A percentile compares a stretch with the other conserved stretches of the same genome.
These are phyloP conservation scores for Exophiala phaeomuriformis DNA, from an alignment of 2,329 filamentous ascomycete genomes.

Conservation along the genomic window DNA sequence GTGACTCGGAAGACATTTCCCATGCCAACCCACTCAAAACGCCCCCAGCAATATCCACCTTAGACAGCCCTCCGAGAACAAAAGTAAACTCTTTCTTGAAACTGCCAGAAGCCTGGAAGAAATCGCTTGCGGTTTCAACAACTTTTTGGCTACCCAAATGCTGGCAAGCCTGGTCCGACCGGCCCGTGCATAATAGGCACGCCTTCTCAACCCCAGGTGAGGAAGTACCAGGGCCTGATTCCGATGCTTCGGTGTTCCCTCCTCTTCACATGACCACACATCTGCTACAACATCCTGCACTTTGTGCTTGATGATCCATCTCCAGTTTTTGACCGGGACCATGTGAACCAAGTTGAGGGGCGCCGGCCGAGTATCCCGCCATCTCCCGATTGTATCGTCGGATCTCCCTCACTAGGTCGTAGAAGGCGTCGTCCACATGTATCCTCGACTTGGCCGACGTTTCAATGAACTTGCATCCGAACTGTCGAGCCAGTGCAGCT, in stretches of 20 bases:
- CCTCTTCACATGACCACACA: slow-evolving; percentile 69
- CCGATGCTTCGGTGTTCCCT: background rate
- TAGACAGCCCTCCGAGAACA: slow-evolving; percentile 9
- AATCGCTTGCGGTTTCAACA: slow-evolving; percentile 14
- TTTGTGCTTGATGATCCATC: slow-evolving; percentile 56
- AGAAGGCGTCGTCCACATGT: slow-evolving; percentile 98
- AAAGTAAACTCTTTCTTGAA: slow-evolving; percentile 9
- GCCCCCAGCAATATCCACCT: slow-evolving; percentile 6
- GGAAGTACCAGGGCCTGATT: slow-evolving; percentile 2
- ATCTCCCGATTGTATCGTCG: slow-evolving; percentile 98
- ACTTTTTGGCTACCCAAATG: slow-evolving; percentile 15
- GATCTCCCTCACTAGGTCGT: slow-evolving; percentile 96
- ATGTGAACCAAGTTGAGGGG: slow-evolving; percentile 62
- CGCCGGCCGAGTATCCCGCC: slow-evolving; percentile 61
- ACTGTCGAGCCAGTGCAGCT: slow-evolving; percentile 73
- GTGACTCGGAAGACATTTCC: slow-evolving; percentile 4
- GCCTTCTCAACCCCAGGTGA: slow-evolving; percentile 16
- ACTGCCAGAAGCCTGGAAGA: slow-evolving; percentile 17
- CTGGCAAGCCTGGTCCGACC: slow-evolving; percentile 16
- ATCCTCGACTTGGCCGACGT: slow-evolving; percentile 96
- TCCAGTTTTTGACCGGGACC: slow-evolving; percentile 48
- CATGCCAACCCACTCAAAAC: slow-evolving; percentile 12
- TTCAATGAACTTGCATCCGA: slow-evolving; percentile 98
- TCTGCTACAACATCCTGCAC: slow-evolving; percentile 69
- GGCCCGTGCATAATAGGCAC: slow-evolving; percentile 9